Percentiles rank a stretch among this genome's conserved stretches.
Evolutionary conservation across 805 yeast species (phyloP).

Genomic region (Ogataea nitratoaversa): DNA sequence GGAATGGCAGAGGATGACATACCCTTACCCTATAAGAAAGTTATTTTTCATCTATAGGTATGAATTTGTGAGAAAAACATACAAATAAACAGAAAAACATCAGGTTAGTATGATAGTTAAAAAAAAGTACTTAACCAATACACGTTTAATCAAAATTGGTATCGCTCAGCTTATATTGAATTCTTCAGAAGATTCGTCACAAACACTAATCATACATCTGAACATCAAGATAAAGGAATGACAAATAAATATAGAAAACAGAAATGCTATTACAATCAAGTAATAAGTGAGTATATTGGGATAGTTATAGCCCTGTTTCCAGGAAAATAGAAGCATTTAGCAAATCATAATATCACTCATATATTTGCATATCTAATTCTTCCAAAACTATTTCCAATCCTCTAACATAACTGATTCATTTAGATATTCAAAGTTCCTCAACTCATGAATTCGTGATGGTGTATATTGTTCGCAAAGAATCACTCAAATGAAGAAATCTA

Average conservation of each 20-base stretch:
- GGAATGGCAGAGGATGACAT: constrained; percentile 98
- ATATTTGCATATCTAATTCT: not conserved
- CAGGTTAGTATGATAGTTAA: constrained; percentile 38
- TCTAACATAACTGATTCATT: too few relatives aligned
- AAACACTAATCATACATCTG: not conserved
- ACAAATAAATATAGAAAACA: too few relatives aligned
- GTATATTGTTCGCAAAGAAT: too few relatives aligned
- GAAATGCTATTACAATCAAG: not conserved
- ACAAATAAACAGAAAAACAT: constrained; percentile 11
- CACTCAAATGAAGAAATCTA: constrained; percentile 19
- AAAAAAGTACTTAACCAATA: constrained; percentile 28
- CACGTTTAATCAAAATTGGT: constrained; percentile 42
- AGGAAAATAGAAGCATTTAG: not conserved
- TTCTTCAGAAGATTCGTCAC: not conserved
- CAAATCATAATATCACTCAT: not conserved
- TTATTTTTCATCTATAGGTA: too few relatives aligned
- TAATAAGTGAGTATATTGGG: too few relatives aligned
- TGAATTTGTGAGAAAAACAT: not conserved
- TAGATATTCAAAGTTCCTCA: too few relatives aligned
- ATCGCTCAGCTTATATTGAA: constrained; percentile 38
- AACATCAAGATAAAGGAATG: too few relatives aligned
- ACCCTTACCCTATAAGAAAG: constrained; percentile 83
- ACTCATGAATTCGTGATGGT: too few relatives aligned
- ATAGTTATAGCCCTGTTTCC: too few relatives aligned
- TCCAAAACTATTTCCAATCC: not conserved